Percentiles rank a stretch among this genome's conserved stretches.
These are phyloP conservation scores for Avicennia marina DNA, from an alignment of 257 asterid genomes.

Conservation along the genomic window DNA sequence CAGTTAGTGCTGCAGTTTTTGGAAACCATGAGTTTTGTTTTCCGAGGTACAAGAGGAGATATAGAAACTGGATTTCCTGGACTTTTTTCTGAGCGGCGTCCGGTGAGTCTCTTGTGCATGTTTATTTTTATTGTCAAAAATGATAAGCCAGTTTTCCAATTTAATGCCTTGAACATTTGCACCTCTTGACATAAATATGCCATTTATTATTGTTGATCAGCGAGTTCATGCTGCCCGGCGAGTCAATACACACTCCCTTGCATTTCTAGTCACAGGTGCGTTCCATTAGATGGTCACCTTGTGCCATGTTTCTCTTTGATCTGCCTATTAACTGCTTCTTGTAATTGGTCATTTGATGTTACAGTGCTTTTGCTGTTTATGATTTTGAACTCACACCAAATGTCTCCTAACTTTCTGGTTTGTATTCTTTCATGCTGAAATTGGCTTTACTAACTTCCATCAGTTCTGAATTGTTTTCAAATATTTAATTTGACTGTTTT, in stretches of 20 bases:
- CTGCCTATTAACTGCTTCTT: conserved; percentile 15
- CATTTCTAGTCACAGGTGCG: conserved; percentile 92
- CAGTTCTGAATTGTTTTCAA: conserved; percentile 10
- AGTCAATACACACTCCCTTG: conserved; percentile 86
- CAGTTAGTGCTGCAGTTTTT: conserved; percentile 17
- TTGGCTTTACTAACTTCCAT: background rate
- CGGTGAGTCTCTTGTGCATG: conserved; percentile 47
- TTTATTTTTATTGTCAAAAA: background rate
- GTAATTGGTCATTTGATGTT: conserved; percentile 26
- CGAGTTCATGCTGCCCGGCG: conserved; percentile 92
- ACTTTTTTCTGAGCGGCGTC: conserved; percentile 82
- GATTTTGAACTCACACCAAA: conserved; percentile 97
- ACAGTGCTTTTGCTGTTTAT: conserved; percentile 94
- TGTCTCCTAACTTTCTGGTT: conserved; percentile 98
- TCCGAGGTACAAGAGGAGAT: conserved; percentile 92
- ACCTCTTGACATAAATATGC: conserved; percentile 14
- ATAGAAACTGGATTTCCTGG: conserved; percentile 90
- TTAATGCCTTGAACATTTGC: conserved; percentile 5
- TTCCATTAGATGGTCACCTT: conserved; percentile 12
- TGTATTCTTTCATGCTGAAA: conserved; percentile 27
- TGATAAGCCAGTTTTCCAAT: background rate
- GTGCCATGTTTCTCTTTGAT: background rate
- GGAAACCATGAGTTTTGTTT: conserved; percentile 84
- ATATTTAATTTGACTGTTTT: background rate
- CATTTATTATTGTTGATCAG: conserved; percentile 34